These are phyloP conservation scores for Leccinum fallax DNA, from an alignment of 1,284 basidiomycete genomes.

Conservation along the genomic window DNA sequence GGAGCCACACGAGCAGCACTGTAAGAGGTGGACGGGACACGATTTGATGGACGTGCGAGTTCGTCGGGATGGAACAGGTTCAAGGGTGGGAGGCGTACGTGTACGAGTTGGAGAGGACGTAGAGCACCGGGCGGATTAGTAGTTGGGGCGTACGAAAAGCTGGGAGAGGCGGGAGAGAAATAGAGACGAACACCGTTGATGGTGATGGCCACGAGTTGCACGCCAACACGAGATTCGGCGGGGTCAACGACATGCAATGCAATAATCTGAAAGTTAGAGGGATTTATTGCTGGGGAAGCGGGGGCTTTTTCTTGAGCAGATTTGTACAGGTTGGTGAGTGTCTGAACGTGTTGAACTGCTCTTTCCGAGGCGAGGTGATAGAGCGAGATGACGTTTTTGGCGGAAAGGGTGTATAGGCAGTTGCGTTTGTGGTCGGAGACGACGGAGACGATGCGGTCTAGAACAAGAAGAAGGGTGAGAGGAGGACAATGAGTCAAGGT, in stretches of 20 bases:
- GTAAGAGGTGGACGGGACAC: constrained; percentile 44
- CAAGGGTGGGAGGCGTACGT: constrained; percentile 79
- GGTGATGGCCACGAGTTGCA: constrained; percentile 81
- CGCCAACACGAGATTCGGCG: constrained; percentile 62
- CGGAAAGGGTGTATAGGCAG: constrained; percentile 75
- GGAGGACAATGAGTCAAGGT: neutral
- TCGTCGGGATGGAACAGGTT: constrained; percentile 79
- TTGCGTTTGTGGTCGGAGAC: constrained; percentile 66
- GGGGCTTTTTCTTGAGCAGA: constrained; percentile 75
- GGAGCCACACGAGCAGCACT: constrained; percentile 44
- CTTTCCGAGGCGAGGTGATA: constrained; percentile 66
- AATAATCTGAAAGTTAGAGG: constrained; percentile 65
- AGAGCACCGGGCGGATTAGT: constrained; percentile 37
- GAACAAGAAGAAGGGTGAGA: constrained; percentile 14
- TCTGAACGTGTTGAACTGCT: constrained; percentile 66
- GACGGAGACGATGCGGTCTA: constrained; percentile 72
- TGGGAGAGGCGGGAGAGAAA: constrained; percentile 60
- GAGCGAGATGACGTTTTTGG: constrained; percentile 70
- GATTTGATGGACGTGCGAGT: constrained; percentile 51
- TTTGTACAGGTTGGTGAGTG: constrained; percentile 69
- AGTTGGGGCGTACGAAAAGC: constrained; percentile 34
- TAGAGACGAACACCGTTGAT: constrained; percentile 79
- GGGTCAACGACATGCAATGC: constrained; percentile 65
- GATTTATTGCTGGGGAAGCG: constrained; percentile 68
- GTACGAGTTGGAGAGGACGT: constrained; percentile 64